phyloP scores from a whole-genome alignment of 2,329 filamentous ascomycete species.

The Microthyrium microscopicum region DNA sequence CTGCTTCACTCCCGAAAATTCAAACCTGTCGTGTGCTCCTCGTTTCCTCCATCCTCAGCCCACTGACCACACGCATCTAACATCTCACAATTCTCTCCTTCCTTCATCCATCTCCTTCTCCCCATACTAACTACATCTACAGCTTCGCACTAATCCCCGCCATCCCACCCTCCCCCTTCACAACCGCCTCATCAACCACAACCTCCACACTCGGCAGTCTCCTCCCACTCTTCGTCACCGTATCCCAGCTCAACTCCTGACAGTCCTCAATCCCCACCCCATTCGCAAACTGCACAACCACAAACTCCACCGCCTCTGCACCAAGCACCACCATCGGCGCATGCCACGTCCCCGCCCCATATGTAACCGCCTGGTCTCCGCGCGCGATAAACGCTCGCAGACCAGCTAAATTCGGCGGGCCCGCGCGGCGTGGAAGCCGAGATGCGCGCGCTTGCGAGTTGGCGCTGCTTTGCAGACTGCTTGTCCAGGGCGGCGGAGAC shows the following conservation, averaged over 20 bases:
- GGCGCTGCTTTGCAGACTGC: not conserved
- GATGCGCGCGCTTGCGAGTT: slow-evolving; percentile 12
- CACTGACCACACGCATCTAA: too few relatives aligned
- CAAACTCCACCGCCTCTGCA: slow-evolving; percentile 55
- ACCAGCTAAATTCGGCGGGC: slow-evolving; percentile 54
- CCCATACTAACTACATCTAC: too few relatives aligned
- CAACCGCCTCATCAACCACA: too few relatives aligned
- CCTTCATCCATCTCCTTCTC: too few relatives aligned
- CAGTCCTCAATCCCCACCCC: slow-evolving; percentile 72
- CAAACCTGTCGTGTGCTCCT: too few relatives aligned
- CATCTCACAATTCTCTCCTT: too few relatives aligned
- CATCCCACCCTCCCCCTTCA: too few relatives aligned
- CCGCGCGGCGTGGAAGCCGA: slow-evolving; percentile 30
- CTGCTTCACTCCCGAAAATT: too few relatives aligned
- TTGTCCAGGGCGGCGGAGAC: slow-evolving; percentile 15
- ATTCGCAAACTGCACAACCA: slow-evolving; percentile 80
- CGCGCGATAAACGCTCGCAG: slow-evolving; percentile 65
- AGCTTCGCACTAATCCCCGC: too few relatives aligned
- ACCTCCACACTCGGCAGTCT: not conserved
- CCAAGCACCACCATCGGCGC: slow-evolving; percentile 89
- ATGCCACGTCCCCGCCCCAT: slow-evolving; percentile 86
- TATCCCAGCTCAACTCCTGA: slow-evolving; percentile 57
- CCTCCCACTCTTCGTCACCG: slow-evolving; percentile 21
- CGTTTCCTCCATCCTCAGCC: too few relatives aligned
- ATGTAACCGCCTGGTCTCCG: slow-evolving; percentile 73